Evolutionary conservation across 192 early-diverging fungal genomes (phyloP).

Genomic region (Rhizoclosmatium globosum): DNA sequence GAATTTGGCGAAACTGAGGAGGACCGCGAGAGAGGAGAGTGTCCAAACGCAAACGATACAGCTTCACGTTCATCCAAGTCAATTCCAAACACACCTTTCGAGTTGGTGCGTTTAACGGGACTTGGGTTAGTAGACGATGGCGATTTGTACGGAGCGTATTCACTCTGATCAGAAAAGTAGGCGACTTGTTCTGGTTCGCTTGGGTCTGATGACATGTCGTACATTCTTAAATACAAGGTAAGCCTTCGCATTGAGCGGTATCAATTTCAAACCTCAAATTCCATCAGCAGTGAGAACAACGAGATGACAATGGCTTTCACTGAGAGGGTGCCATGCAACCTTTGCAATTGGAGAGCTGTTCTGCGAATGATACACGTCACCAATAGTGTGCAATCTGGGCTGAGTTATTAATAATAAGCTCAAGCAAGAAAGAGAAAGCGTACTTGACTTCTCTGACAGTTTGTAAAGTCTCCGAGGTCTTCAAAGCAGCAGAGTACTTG

Average conservation of each 20-base stretch:
- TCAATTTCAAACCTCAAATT: conserved; percentile 7
- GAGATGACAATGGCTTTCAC: conserved; percentile 12
- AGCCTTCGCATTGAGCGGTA: too few relatives aligned
- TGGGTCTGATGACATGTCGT: conserved; percentile 31
- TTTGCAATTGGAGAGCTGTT: conserved; percentile 23
- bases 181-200: conserved; percentile 32
- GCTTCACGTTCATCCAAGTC: conserved; percentile 36
- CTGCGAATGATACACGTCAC: conserved; percentile 29
- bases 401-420: not conserved
- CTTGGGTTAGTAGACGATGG: not conserved
- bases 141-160: not conserved
- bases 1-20: not conserved
- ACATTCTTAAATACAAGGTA: too few relatives aligned
- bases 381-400: conserved; percentile 18
- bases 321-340: conserved; percentile 37
- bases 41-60: conserved; percentile 20
- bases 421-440: not conserved
- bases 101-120: not conserved
- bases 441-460: not conserved
- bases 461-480: not conserved
- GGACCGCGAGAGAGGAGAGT: not conserved
- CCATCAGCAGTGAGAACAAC: conserved; percentile 37
- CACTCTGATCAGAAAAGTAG: conserved; percentile 29
- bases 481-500: not conserved
- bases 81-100: conserved; percentile 11